Percentiles rank a stretch among this genome's conserved stretches.
Conservation (phyloP, 306 rosid species). For the Rosa lucieae region DNA sequence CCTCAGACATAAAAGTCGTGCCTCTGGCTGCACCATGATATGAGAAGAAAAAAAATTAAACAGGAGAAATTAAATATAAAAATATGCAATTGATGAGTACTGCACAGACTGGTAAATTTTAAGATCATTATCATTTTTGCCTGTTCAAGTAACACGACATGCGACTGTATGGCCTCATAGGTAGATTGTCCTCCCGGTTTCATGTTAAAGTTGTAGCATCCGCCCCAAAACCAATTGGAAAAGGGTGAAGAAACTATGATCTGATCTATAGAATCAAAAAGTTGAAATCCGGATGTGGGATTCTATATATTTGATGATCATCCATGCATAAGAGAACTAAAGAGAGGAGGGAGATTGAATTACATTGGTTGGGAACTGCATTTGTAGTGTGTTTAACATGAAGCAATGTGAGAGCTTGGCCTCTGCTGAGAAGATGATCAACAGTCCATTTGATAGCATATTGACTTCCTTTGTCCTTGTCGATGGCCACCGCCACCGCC, state of each 20-base stretch:
- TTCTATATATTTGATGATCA: background rate
- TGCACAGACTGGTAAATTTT: background rate
- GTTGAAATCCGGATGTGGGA: background rate
- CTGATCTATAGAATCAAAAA: background rate
- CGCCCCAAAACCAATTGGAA: background rate
- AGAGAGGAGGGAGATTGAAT: background rate
- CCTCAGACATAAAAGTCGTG: constrained; percentile 36
- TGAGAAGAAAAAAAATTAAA: background rate
- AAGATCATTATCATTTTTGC: background rate
- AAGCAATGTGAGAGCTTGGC: constrained; percentile 57
- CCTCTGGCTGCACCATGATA: constrained; percentile 44
- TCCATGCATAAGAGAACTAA: background rate
- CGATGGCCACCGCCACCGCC: constrained; percentile 77
- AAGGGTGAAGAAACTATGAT: background rate
- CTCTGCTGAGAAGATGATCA: constrained; percentile 71
- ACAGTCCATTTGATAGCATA: constrained; percentile 85
- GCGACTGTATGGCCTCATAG: background rate
- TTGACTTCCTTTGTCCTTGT: constrained; percentile 79
- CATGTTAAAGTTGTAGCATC: background rate
- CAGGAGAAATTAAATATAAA: background rate
- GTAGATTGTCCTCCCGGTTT: background rate
- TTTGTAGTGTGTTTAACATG: constrained; percentile 55
- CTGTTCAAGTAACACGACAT: background rate
- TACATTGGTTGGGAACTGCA: constrained; percentile 49
- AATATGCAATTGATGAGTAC: background rate